A percentile compares a stretch with the other conserved stretches of the same genome.
Evolutionary conservation across 805 yeast genomes (phyloP).

Genomic region (Wickerhamiella lipophila): DNA sequence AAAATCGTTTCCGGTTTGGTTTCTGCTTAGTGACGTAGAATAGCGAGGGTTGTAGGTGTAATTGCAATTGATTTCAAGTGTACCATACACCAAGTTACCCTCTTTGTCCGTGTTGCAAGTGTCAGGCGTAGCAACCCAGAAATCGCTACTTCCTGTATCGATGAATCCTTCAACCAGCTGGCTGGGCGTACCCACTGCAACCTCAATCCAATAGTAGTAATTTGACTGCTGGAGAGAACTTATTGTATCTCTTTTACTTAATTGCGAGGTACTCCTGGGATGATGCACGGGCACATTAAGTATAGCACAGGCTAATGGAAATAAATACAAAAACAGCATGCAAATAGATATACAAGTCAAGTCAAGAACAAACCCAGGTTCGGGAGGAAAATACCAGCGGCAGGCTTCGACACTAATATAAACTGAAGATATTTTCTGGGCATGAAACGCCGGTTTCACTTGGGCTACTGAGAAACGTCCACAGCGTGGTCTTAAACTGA

Average conservation of each 20-base stretch:
- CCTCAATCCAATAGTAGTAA: conserved; percentile 20
- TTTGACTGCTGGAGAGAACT: conserved; percentile 1
- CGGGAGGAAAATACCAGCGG: background rate
- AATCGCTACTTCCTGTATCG: conserved; percentile 63
- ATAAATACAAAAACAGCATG: background rate
- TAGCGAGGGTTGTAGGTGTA: conserved; percentile 20
- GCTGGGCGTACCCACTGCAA: conserved; percentile 39
- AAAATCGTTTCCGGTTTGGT: conserved; percentile 20
- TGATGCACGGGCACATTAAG: background rate
- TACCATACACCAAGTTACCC: conserved; percentile 1
- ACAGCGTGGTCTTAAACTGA: background rate
- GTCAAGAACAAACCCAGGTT: no score
- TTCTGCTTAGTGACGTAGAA: conserved; percentile 21
- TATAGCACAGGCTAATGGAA: background rate
- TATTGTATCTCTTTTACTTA: background rate
- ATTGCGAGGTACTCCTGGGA: background rate
- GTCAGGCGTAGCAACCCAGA: conserved; percentile 38
- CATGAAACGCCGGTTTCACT: background rate
- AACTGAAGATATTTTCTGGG: background rate
- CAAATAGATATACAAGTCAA: background rate
- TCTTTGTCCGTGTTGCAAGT: conserved; percentile 16
- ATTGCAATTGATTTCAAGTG: conserved; percentile 11
- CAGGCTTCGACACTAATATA: background rate
- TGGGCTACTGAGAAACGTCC: background rate
- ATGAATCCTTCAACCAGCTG: conserved; percentile 42